Evolutionary conservation across 2,329 filamentous ascomycete species (phyloP).

Genomic region (Diaporthe humulicola): DNA sequence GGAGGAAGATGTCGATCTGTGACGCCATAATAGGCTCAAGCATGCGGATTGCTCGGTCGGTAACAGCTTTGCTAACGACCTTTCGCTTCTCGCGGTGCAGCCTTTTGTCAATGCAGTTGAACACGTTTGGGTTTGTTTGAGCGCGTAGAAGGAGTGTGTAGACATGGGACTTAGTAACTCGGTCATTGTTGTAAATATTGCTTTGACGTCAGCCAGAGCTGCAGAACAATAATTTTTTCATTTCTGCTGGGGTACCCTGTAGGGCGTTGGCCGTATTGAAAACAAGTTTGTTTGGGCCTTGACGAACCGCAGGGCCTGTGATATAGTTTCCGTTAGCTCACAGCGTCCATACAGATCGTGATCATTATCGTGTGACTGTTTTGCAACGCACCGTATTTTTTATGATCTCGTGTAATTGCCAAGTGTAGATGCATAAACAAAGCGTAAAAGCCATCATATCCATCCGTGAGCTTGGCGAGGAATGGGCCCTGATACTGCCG

Average conservation of each 20-base stretch:
- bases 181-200: constrained; percentile 17
- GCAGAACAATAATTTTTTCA: neutral
- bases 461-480: constrained; percentile 3
- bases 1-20: constrained; percentile 42
- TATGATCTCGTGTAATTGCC: neutral
- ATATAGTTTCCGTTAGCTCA: neutral
- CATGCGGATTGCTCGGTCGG: constrained; percentile 38
- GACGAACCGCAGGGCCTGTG: constrained; percentile 8
- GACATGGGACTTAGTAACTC: constrained; percentile 21
- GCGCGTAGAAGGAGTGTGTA: neutral
- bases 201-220: neutral
- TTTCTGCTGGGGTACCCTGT: neutral
- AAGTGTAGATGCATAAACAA: constrained; percentile 6
- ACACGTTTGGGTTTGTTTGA: neutral
- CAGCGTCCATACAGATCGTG: neutral
- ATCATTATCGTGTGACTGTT: neutral
- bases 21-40: constrained; percentile 44
- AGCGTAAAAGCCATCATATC: neutral
- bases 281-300: constrained; percentile 22
- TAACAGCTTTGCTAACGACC: constrained; percentile 35
- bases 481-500: constrained; percentile 2
- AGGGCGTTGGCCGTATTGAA: neutral
- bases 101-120: constrained; percentile 19
- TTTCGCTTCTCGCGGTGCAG: neutral
- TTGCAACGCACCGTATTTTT: constrained; percentile 1